Base-by-base conservation (phyloP, 164 flowering plant genomes). In the Vitis riparia region DNA sequence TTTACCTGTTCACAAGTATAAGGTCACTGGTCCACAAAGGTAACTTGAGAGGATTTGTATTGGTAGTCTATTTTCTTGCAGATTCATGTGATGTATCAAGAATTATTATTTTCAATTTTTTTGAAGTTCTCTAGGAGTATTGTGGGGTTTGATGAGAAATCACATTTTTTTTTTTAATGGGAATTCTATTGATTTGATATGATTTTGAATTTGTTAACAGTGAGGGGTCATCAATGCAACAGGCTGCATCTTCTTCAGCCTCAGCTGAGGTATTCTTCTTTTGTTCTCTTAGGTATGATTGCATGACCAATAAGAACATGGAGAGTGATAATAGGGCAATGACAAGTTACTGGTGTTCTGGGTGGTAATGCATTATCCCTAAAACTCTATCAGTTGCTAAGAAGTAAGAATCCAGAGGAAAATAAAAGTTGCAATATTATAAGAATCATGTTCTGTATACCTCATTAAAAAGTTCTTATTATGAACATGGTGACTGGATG, bases 1-100 rank as follows among this genome's bases (percentile, higher is more conserved):
- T 51, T 87, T 94, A 71, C 98, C 98, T 51, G 91, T 94, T 78
- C 98, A 92, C 76, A 87, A 92, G 27, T 89, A 94, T 78, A 91
- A 83, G 86, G 81, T 75, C 63, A 55, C 77, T 73, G 85, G 80
- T 51, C 71, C 82, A 27, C 87, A 80, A 62, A 86, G 83, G 98
- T 88, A 77, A 37, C 44, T 37, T 37, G 44, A 37, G 44, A 37
- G 44, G 44, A 37, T 37, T 37, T 37, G 44, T 37, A 37, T 37
- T 37, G 44, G 44, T 37, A 5, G 27, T 23, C 27, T 37, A 37
- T 37, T 37, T 37, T 37, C 44, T 2, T 37, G 44, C 44, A 37
- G 6, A 32, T 32, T 32, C 3, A 32, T 32, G 44, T 3, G 44
- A 32, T 32, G 44, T 32, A 32, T 32, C 44, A 32, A 32, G 44